Evolutionary conservation across 2,329 filamentous ascomycete species (phyloP), one percentile per base, ranked within the genome.

Genomic region (Phaeosphaeriaceae sp.): DNA sequence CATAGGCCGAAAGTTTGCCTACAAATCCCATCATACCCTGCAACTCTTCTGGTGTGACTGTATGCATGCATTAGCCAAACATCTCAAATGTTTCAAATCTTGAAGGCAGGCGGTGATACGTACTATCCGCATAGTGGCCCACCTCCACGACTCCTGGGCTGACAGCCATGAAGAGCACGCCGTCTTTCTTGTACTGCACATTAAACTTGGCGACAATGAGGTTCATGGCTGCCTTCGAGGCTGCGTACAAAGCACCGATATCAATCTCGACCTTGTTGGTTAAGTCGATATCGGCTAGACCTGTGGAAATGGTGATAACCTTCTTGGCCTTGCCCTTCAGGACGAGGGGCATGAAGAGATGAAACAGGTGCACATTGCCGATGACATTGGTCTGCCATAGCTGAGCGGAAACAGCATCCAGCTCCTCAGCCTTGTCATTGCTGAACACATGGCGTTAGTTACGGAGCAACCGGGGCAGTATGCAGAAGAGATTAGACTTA

Each of bases 221-320:
- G 56, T 86, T 86, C 34, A 81, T 15, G 0, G 79, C 84, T 0
- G 76, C 81, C 62, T 84, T 83, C 63, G 72, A 78, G 17, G 75
- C 72, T 1, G 78, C 54, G 54, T 86, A 86, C 0, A 76, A 61
- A 0, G 70, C 52, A 0, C 57, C 52, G 1, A 66, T 42, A 0
- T 71, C 63, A 35, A 83, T 55, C 0, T 73, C 70, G 15, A 58
- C 63, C 0, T 77, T 46, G 11, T 68, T 71, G 46, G 71, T 73
- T 1, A 81, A 44, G 2, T 81, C 76, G 0, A 72, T 15, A 49
- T 85, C 82, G 0, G 77, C 63, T 34, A 76, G 48, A 17, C 81
- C 82, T 0, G 64, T 77, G 6, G 78, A 76, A 4, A 86, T 75
- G 17, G 74, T 58, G 20, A 82, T 75, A n/a, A 84, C 72, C 60